These are phyloP conservation scores for Fusarium falciforme DNA, from an alignment of 2,329 filamentous ascomycete species.

Conservation along the genomic window DNA sequence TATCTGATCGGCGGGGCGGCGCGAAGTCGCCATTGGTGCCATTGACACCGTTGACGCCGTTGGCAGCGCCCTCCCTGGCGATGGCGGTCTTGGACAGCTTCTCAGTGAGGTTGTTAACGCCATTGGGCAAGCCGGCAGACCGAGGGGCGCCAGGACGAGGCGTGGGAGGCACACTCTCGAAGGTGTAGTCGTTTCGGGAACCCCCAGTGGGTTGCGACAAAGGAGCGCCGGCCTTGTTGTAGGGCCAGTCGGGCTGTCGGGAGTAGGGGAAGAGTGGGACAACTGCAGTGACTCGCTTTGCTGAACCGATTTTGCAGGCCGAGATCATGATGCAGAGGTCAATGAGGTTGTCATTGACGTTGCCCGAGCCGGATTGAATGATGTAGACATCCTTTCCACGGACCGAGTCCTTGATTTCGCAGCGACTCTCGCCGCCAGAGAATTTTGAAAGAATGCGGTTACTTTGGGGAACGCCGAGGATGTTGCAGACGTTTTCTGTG, in stretches of 20 bases:
- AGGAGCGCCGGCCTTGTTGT: conserved; percentile 94
- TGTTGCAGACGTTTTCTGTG: conserved; percentile 86
- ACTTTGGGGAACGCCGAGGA: conserved; percentile 86
- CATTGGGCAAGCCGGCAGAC: conserved; percentile 73
- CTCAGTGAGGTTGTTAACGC: conserved; percentile 76
- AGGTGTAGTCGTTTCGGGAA: conserved; percentile 77
- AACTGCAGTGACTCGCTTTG: conserved; percentile 91
- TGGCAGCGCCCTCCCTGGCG: conserved; percentile 53
- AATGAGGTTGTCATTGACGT: conserved; percentile 96
- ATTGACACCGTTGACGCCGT: conserved; percentile 42
- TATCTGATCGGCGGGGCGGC: conserved; percentile 50
- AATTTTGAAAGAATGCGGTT: conserved; percentile 91
- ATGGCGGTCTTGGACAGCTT: conserved; percentile 76
- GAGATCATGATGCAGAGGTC: conserved; percentile 98
- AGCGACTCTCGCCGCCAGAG: conserved; percentile 92
- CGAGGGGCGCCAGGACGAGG: conserved; percentile 79
- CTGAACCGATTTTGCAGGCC: conserved; percentile 95
- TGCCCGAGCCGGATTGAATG: conserved; percentile 91
- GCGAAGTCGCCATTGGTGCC: conserved; percentile 46
- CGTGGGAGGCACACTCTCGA: conserved; percentile 91
- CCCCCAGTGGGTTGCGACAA: conserved; percentile 71
- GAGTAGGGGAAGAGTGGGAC: conserved; percentile 97
- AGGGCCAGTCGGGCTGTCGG: conserved; percentile 93
- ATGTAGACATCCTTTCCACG: conserved; percentile 99
- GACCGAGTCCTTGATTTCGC: conserved; percentile 96